Percentiles rank a stretch among this genome's conserved stretches.
These are phyloP conservation scores for Kalaharituber pfeilii DNA, from an alignment of 2,329 filamentous ascomycete species.

Conservation along the genomic window DNA sequence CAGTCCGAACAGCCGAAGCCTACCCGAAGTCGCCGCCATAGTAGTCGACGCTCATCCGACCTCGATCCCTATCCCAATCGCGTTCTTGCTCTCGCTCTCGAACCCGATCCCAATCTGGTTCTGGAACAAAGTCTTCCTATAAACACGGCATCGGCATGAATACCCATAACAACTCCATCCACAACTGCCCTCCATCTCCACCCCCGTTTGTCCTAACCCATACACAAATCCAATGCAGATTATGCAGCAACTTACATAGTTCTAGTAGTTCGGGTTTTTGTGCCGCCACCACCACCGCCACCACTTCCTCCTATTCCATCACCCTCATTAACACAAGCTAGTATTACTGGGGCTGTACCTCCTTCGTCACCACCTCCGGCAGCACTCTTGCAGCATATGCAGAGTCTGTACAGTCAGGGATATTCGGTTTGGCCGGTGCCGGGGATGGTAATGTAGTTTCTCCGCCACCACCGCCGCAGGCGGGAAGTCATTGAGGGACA, in stretches of 20 bases:
- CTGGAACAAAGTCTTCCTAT: background rate
- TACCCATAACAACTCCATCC: background rate
- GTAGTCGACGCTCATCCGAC: too few relatives aligned
- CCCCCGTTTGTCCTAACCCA: background rate
- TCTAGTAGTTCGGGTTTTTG: conserved; percentile 22
- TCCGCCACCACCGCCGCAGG: conserved; percentile 11
- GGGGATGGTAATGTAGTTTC: conserved; percentile 20
- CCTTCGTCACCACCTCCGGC: conserved; percentile 27
- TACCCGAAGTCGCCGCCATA: background rate
- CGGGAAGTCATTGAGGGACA: conserved; percentile 21
- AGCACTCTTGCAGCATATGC: conserved; percentile 32
- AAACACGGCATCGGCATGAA: background rate
- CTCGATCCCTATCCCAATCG: background rate
- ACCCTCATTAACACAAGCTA: conserved; percentile 17
- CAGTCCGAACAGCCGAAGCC: conserved; percentile 24
- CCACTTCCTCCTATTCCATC: conserved; percentile 9
- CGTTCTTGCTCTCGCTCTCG: background rate
- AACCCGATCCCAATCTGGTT: background rate
- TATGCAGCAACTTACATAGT: conserved; percentile 11
- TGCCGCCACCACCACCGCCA: conserved; percentile 12
- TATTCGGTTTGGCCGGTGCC: conserved; percentile 25
- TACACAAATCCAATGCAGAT: background rate
- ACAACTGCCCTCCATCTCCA: conserved; percentile 9
- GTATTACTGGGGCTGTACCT: conserved; percentile 23
- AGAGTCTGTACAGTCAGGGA: conserved; percentile 28